phyloP scores from a whole-genome alignment of 2,329 filamentous ascomycete species.

The Amauroascus niger region DNA sequence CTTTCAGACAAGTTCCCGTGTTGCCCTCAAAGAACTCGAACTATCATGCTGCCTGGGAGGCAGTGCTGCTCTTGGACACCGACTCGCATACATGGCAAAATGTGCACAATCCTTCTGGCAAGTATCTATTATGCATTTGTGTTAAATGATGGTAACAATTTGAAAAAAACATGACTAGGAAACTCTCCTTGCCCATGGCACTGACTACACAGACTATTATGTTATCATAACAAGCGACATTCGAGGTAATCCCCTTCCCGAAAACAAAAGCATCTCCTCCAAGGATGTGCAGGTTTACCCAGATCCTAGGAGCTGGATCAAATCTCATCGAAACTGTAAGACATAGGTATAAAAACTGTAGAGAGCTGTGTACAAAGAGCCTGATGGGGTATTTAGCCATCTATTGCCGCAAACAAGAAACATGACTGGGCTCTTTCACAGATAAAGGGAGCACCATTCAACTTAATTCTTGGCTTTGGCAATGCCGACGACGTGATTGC shows the following conservation, averaged over 20 bases:
- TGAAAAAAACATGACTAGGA: not conserved
- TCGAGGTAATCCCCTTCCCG: not conserved
- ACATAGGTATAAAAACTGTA: not conserved
- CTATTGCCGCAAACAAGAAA: not conserved
- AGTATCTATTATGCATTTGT: not conserved
- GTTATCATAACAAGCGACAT: not conserved
- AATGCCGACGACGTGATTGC: conserved; percentile 77
- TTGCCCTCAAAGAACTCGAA: too few species aligned
- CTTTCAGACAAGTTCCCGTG: too few species aligned
- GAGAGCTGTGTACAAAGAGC: not conserved
- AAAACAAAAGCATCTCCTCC: not conserved
- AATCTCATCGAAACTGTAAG: not conserved
- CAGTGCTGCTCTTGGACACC: too few species aligned
- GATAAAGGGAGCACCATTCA: not conserved
- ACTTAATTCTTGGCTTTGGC: conserved; percentile 47
- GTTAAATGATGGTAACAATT: not conserved
- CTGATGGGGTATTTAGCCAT: conserved; percentile 4
- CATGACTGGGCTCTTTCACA: conserved; percentile 2
- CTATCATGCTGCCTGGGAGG: too few species aligned
- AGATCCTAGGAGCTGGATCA: not conserved
- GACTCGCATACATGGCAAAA: too few species aligned
- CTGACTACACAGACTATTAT: not conserved
- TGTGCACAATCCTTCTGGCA: too few species aligned
- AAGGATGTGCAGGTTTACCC: not conserved
- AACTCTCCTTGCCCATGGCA: not conserved